These are phyloP conservation scores for Leishmania braziliensis DNA, from an alignment of 208 protist species.

Conservation along the genomic window DNA sequence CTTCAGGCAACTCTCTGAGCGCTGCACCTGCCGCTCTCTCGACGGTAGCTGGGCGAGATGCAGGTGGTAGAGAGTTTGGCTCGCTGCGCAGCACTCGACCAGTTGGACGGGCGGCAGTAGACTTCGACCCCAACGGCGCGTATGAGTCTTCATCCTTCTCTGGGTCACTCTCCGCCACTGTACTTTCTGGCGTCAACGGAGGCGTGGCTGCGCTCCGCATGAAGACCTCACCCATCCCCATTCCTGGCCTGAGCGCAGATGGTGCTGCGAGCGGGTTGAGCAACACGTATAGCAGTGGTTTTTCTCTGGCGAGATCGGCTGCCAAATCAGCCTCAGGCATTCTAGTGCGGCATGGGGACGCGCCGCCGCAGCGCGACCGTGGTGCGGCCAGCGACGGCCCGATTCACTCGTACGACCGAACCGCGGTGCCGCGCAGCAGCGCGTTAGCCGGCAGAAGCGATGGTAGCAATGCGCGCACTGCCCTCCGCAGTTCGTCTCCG, in stretches of 20 bases:
- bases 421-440: constrained; percentile 23
- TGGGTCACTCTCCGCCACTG: constrained; percentile 1
- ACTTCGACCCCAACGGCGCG: neutral
- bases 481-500: constrained; percentile 17
- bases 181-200: constrained; percentile 4
- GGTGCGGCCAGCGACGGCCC: neutral
- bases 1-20: neutral
- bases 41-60: neutral
- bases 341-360: constrained; percentile 18
- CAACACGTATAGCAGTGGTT: neutral
- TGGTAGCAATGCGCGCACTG: neutral
- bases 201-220: constrained; percentile 4
- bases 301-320: neutral
- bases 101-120: neutral
- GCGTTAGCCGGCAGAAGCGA: constrained; percentile 9
- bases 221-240: neutral
- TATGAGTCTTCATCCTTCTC: neutral
- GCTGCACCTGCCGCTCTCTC: neutral
- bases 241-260: constrained; percentile 1
- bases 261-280: neutral
- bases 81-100: neutral
- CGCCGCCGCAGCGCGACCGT: neutral
- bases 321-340: constrained; percentile 15
- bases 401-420: constrained; percentile 26
- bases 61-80: neutral